phyloP scores from a whole-genome alignment of 768 basidiomycete species.

The Tremella mesenterica region DNA sequence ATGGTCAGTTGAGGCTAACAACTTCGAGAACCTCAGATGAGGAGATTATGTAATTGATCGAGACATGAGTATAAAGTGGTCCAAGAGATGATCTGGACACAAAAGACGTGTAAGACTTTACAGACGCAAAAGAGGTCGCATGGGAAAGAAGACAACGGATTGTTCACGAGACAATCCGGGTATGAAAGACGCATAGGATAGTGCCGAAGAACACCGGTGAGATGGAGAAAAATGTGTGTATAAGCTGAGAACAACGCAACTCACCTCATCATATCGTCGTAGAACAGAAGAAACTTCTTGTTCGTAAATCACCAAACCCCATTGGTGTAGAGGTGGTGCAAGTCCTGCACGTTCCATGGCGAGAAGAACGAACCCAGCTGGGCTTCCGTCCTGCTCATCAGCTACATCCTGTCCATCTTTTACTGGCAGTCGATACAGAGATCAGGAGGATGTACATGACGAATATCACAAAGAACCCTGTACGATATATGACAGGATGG shows the following conservation, averaged over 20 bases:
- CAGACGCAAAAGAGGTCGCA: no score
- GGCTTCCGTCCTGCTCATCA: conserved; percentile 58
- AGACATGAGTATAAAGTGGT: no score
- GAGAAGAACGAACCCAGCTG: conserved; percentile 64
- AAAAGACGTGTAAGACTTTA: no score
- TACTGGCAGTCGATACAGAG: neutral
- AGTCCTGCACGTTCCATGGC: conserved; percentile 55
- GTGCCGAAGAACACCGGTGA: no score
- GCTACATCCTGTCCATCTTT: neutral
- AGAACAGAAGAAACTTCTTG: conserved; percentile 62
- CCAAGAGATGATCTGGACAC: no score
- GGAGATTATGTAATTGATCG: conserved; percentile 55
- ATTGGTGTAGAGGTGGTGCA: conserved; percentile 44
- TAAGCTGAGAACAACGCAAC: conserved; percentile 3
- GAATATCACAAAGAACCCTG: neutral
- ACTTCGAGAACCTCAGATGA: neutral
- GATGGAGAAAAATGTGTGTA: no score
- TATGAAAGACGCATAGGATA: no score
- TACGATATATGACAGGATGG: neutral
- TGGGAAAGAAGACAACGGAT: no score
- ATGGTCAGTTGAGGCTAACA: neutral
- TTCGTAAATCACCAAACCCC: conserved; percentile 65
- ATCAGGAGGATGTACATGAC: no score
- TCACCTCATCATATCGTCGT: conserved; percentile 59
- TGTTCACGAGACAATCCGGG: no score